A percentile compares a stretch with the other conserved stretches of the same genome.
phyloP scores from a whole-genome alignment of 2,329 filamentous ascomycete genomes.

The Laburnicola sp. region DNA sequence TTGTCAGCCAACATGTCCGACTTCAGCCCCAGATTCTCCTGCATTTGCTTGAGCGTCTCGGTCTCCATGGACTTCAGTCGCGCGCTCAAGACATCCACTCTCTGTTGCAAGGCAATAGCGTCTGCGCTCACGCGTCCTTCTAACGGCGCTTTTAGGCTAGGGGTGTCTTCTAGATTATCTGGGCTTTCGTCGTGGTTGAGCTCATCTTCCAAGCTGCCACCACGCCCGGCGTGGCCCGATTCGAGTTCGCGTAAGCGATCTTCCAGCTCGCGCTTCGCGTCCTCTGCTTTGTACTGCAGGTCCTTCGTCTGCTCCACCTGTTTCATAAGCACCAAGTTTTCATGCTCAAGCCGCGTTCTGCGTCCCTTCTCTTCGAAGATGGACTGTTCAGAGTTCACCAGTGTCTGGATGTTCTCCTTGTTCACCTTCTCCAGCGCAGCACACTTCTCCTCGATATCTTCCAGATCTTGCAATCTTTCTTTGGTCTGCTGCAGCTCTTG shows the following conservation, averaged over 20 bases:
- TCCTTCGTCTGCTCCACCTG: slow-evolving; percentile 53
- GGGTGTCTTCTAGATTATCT: slow-evolving; percentile 28
- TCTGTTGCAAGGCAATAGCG: slow-evolving; percentile 45
- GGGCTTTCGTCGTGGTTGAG: slow-evolving; percentile 39
- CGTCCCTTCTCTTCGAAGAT: slow-evolving; percentile 56
- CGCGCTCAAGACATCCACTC: slow-evolving; percentile 44
- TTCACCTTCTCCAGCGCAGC: slow-evolving; percentile 54
- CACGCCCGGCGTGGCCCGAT: slow-evolving; percentile 32
- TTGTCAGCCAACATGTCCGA: slow-evolving; percentile 43
- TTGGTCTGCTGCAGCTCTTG: slow-evolving; percentile 51
- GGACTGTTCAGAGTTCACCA: slow-evolving; percentile 55
- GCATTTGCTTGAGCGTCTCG: slow-evolving; percentile 48
- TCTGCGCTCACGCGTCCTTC: slow-evolving; percentile 38
- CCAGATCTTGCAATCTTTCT: slow-evolving; percentile 51
- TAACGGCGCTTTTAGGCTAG: slow-evolving; percentile 17
- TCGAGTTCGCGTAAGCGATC: slow-evolving; percentile 50
- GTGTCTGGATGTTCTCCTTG: slow-evolving; percentile 54
- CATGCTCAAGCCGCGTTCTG: slow-evolving; percentile 53
- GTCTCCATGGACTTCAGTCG: slow-evolving; percentile 44
- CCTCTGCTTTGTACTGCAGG: slow-evolving; percentile 52
- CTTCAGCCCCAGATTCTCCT: slow-evolving; percentile 45
- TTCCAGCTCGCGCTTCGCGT: slow-evolving; percentile 52
- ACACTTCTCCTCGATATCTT: slow-evolving; percentile 50
- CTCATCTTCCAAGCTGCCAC: slow-evolving; percentile 47
- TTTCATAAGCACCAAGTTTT: slow-evolving; percentile 51